Conservation (phyloP, 192 early-diverging fungal species). For the Podochytrium sp. region DNA sequence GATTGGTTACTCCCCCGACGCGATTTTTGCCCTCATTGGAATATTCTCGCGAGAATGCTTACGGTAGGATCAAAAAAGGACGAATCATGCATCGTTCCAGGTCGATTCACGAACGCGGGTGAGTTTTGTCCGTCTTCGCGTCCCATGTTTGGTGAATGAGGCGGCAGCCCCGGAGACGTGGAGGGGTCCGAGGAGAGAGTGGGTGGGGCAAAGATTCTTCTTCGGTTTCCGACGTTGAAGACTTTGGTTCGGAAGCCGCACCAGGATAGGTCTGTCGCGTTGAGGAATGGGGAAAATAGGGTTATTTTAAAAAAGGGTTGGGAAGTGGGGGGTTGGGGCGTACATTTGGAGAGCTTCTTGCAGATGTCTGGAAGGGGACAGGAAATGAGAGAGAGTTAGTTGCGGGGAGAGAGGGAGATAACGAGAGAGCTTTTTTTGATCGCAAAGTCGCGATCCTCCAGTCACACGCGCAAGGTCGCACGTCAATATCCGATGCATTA, state of each 20-base stretch:
- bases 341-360: constrained; percentile 92
- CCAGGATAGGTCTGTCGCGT: constrained; percentile 42
- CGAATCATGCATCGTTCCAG: constrained; percentile 70
- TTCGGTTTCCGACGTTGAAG: constrained; percentile 95
- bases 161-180: neutral
- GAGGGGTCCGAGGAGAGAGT: constrained; percentile 26
- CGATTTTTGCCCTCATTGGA: no score
- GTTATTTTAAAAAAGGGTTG: constrained; percentile 11
- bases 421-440: no score
- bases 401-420: no score
- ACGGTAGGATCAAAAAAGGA: constrained; percentile 87
- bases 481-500: no score
- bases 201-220: constrained; percentile 59
- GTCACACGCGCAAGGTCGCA: no score
- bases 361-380: no score
- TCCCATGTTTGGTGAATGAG: neutral
- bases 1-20: no score
- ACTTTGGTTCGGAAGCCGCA: constrained; percentile 63
- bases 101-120: constrained; percentile 36
- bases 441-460: no score
- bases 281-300: no score
- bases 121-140: no score
- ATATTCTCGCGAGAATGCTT: no score
- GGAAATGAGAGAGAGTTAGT: no score
- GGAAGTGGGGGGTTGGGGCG: constrained; percentile 61